Base-by-base conservation (phyloP, 371 early-diverging fungal genomes). In the Nosema muscidifuracis region DNA sequence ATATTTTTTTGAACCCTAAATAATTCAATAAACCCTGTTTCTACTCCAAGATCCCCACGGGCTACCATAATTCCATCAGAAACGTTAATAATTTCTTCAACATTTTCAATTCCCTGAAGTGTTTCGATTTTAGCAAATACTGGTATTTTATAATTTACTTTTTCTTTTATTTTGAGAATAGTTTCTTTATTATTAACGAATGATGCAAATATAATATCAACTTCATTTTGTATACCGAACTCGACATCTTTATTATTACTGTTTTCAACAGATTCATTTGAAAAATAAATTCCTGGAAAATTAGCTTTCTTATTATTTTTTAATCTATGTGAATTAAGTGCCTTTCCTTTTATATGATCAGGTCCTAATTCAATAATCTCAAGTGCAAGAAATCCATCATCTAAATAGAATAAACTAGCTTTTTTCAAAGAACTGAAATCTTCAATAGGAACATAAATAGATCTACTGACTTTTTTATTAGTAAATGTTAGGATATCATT, bases 11-110 rank as follows among this genome's bases (percentile, higher is more conserved):
- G 95, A 50, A 90, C 91, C 77, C 92, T 85, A 78, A 91, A 92
- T 16, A 91, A 91, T 67, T 90, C 87, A 65, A 89, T 89, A 34
- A 90, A 85, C 24, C 94, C 94, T 65, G 94, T 90, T 85, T 95
- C 96, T 68, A 93, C 92, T 67, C 95, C 95, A 76, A 97, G 86
- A 85, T 97, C 80, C 63, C 97, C 97, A 80, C 97, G 89, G 38
- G 97, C 97, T 65, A 96, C 89, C 96, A 97, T 95, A 71, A 97
- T 87, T 71, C 95, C 96, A 85, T 97, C 97, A 10, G 94, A 89
- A 56, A 87, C 94, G 38, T 77, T 83, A 40, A 94, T 84, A 75
- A 97, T 96, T 77, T 92, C 94, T 77, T 92, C 91, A 86, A 97
- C 90, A 86, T 97, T 96, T 73, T 88, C 85, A 26, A 95, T 87